Conservation (phyloP, 768 basidiomycete genomes). For the Boletellus ananas region DNA sequence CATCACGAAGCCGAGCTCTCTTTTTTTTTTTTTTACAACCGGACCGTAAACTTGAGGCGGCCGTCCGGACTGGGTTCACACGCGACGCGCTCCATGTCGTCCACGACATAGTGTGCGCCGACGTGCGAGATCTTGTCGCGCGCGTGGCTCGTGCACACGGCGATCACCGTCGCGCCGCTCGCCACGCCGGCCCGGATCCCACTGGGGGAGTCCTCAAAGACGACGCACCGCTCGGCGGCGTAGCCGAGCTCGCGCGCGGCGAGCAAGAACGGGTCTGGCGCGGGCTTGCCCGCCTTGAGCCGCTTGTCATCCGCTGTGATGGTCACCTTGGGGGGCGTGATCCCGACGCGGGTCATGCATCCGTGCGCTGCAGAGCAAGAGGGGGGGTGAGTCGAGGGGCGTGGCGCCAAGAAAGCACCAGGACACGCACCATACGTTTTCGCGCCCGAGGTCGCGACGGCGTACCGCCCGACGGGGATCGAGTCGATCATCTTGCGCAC, state of each 20-base stretch:
- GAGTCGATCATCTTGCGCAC: constrained; percentile 62
- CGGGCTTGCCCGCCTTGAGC: constrained; percentile 61
- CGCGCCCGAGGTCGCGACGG: constrained; percentile 72
- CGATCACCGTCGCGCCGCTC: constrained; percentile 68
- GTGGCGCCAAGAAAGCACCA: no score
- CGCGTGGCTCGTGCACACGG: constrained; percentile 70
- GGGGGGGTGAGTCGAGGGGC: no score
- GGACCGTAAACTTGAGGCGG: constrained; percentile 43
- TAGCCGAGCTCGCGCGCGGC: constrained; percentile 57
- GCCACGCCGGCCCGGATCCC: constrained; percentile 70
- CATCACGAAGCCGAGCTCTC: no score
- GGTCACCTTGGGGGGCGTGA: constrained; percentile 61
- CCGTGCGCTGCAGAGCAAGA: constrained; percentile 51
- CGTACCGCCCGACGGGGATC: constrained; percentile 62
- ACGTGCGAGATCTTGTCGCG: constrained; percentile 50
- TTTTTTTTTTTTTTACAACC: constrained; percentile 4
- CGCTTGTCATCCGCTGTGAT: constrained; percentile 77
- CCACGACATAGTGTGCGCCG: constrained; percentile 54
- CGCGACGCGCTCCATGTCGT: constrained; percentile 48
- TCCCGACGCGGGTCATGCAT: constrained; percentile 69
- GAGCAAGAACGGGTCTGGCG: constrained; percentile 61
- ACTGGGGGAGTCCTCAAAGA: constrained; percentile 71
- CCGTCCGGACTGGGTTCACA: constrained; percentile 41
- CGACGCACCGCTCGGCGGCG: constrained; percentile 58
- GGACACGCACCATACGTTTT: constrained; percentile 55